phyloP scores from a whole-genome alignment of 2,329 filamentous ascomycete genomes.

The Ceratocystis cubensis region DNA sequence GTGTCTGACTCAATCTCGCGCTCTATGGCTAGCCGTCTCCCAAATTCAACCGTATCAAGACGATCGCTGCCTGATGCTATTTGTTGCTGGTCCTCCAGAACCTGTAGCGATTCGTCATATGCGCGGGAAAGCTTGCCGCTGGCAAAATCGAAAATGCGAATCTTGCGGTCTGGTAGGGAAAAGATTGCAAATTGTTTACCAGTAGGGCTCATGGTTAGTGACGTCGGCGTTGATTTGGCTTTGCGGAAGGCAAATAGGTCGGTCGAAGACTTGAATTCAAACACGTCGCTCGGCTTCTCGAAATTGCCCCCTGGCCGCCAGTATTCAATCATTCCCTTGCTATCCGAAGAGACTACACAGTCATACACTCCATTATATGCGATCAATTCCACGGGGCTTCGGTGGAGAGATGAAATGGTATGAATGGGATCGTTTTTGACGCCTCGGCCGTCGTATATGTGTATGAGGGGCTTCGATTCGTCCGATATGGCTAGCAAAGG shows the following conservation, averaged over 20 bases:
- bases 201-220: slow-evolving; percentile 72
- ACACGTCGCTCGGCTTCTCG: slow-evolving; percentile 85
- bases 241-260: slow-evolving; percentile 97
- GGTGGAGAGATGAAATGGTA: slow-evolving; percentile 66
- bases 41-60: slow-evolving; percentile 84
- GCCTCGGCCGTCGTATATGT: slow-evolving; percentile 80
- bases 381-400: slow-evolving; percentile 69
- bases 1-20: slow-evolving; percentile 64
- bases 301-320: slow-evolving; percentile 73
- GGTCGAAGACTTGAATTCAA: slow-evolving; percentile 84
- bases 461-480: slow-evolving; percentile 56
- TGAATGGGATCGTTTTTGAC: slow-evolving; percentile 66
- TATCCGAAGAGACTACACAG: slow-evolving; percentile 82
- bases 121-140: slow-evolving; percentile 79
- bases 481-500: slow-evolving; percentile 77
- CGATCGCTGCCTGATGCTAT: slow-evolving; percentile 72
- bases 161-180: slow-evolving; percentile 85
- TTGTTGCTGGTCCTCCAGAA: slow-evolving; percentile 89
- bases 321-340: slow-evolving; percentile 91
- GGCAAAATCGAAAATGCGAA: slow-evolving; percentile 85
- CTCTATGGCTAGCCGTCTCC: slow-evolving; percentile 73
- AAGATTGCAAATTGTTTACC: slow-evolving; percentile 78
- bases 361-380: slow-evolving; percentile 79
- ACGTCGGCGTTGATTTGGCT: slow-evolving; percentile 70
- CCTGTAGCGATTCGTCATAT: slow-evolving; percentile 87